These are phyloP conservation scores for Aspergillus sp. DNA, from an alignment of 2,329 filamentous ascomycete genomes.

Conservation along the genomic window DNA sequence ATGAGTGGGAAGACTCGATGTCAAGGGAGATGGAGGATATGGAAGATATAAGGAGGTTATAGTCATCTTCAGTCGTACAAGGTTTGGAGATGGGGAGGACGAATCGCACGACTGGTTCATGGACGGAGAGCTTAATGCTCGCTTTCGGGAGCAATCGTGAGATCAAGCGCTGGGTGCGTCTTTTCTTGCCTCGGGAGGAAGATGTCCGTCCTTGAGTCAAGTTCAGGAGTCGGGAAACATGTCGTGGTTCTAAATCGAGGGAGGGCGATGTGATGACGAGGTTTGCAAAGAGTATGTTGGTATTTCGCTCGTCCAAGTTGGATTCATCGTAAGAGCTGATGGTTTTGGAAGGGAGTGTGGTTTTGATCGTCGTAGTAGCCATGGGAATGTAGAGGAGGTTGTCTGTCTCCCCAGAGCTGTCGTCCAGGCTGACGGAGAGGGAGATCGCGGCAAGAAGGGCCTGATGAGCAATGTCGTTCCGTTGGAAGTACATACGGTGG, in stretches of 20 bases:
- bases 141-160: slow-evolving; percentile 92
- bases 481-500: slow-evolving; percentile 97
- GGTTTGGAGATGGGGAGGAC: slow-evolving; percentile 73
- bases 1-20: slow-evolving; percentile 90
- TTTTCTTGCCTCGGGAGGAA: slow-evolving; percentile 44
- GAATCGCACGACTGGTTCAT: slow-evolving; percentile 91
- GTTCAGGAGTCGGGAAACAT: slow-evolving; percentile 79
- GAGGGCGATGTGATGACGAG: slow-evolving; percentile 95
- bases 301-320: slow-evolving; percentile 80
- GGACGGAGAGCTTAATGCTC: slow-evolving; percentile 91
- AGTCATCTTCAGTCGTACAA: slow-evolving; percentile 66
- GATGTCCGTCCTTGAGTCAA: slow-evolving; percentile 60
- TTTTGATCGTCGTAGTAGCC: slow-evolving; percentile 93
- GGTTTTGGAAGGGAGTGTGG: slow-evolving; percentile 90
- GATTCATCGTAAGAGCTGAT: slow-evolving; percentile 71
- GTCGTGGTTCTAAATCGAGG: slow-evolving; percentile 85
- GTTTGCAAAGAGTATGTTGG: slow-evolving; percentile 95
- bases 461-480: slow-evolving; percentile 90
- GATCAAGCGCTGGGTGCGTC: slow-evolving; percentile 63
- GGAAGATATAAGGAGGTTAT: slow-evolving; percentile 91
- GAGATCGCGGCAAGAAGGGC: slow-evolving; percentile 88
- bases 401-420: slow-evolving; percentile 81
- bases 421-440: slow-evolving; percentile 85
- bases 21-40: slow-evolving; percentile 92
- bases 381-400: slow-evolving; percentile 91